Evolutionary conservation across 2,329 filamentous ascomycete species (phyloP).

Genomic region (Fusarium dimerum): DNA sequence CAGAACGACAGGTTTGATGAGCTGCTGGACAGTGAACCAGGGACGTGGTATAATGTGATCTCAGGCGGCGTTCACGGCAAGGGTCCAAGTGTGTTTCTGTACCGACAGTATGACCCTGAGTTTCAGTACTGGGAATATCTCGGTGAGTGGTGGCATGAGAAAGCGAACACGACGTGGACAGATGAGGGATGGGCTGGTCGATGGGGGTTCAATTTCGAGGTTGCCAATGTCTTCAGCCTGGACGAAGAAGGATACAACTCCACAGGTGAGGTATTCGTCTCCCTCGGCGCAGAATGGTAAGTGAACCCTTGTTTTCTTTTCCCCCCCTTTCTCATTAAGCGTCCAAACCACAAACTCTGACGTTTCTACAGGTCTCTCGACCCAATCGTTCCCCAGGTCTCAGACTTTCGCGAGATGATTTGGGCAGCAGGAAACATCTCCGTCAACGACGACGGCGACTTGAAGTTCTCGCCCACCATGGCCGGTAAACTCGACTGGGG

Average conservation of each 20-base stretch:
- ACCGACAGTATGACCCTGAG: slow-evolving; percentile 24
- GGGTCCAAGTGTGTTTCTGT: slow-evolving; percentile 24
- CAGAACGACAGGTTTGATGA: slow-evolving; percentile 20
- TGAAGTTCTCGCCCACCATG: slow-evolving; percentile 42
- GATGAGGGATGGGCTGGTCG: slow-evolving; percentile 37
- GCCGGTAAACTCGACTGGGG: slow-evolving; percentile 44
- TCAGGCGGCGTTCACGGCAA: slow-evolving; percentile 23
- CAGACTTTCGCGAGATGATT: slow-evolving; percentile 42
- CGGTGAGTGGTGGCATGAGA: slow-evolving; percentile 37
- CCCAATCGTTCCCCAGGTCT: slow-evolving; percentile 41
- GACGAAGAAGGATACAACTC: slow-evolving; percentile 40
- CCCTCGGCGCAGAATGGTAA: slow-evolving; percentile 44
- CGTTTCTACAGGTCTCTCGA: slow-evolving; percentile 24
- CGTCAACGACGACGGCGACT: slow-evolving; percentile 21
- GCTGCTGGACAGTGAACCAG: slow-evolving; percentile 18
- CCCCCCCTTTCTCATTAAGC: background rate
- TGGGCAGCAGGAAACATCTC: slow-evolving; percentile 41
- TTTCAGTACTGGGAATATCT: slow-evolving; percentile 29
- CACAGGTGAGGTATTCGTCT: slow-evolving; percentile 41
- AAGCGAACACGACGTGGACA: slow-evolving; percentile 38
- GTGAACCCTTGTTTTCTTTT: no score
- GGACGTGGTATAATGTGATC: slow-evolving; percentile 22
- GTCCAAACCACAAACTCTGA: background rate
- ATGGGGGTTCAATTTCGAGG: slow-evolving; percentile 48
- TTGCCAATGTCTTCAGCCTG: slow-evolving; percentile 43